phyloP scores from a whole-genome alignment of 192 early-diverging fungal species.

The Oehlia diaphana region DNA sequence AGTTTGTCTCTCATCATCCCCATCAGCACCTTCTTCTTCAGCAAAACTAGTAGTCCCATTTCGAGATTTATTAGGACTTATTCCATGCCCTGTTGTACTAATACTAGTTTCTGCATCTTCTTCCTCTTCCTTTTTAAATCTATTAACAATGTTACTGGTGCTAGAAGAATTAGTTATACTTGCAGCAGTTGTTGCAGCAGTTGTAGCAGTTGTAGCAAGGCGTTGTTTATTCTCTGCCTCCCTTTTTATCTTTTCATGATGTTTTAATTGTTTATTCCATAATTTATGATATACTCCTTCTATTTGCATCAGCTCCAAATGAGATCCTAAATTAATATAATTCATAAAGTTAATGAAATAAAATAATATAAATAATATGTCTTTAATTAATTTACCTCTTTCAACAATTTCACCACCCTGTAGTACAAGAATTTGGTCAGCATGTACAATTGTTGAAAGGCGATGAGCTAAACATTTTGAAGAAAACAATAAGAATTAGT shows the following conservation, averaged over 20 bases:
- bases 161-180: not conserved
- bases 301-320: conserved; percentile 55
- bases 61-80: not conserved
- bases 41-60: not conserved
- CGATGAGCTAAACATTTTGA: conserved; percentile 61
- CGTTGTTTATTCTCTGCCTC: conserved; percentile 11
- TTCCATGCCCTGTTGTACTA: not conserved
- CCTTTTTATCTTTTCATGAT: conserved; percentile 24
- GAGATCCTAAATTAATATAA: conserved; percentile 30
- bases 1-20: conserved; percentile 14
- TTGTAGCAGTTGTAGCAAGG: not conserved
- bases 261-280: conserved; percentile 62
- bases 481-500: conserved; percentile 63
- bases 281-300: conserved; percentile 71
- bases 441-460: conserved; percentile 72
- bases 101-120: not conserved
- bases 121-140: not conserved
- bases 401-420: conserved; percentile 72
- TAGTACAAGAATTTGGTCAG: conserved; percentile 77
- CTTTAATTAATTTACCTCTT: conserved; percentile 45
- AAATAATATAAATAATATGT: conserved; percentile 12
- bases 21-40: conserved; percentile 5
- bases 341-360: not conserved
- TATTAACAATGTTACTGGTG: not conserved
- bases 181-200: not conserved